Percentiles rank a stretch among this genome's conserved stretches.
Conservation (phyloP, 192 early-diverging fungal genomes). For the Rhizophagus clarus region DNA sequence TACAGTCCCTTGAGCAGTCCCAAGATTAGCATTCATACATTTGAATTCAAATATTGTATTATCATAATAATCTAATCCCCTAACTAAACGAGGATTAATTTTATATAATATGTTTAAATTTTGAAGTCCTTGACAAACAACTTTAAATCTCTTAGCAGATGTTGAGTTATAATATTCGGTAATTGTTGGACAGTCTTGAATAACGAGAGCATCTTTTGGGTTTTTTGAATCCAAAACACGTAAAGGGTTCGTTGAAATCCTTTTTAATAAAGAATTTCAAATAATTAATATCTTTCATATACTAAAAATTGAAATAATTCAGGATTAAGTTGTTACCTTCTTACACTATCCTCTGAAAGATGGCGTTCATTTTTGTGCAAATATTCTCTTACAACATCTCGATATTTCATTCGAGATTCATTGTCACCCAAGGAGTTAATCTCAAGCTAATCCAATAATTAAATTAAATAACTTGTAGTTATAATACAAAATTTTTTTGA, state of each 20-base stretch:
- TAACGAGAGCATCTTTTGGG: conserved; percentile 48
- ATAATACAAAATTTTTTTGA: neutral
- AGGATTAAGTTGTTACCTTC: conserved; percentile 34
- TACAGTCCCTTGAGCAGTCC: conserved; percentile 62
- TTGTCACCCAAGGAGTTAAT: conserved; percentile 49
- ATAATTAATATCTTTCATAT: neutral
- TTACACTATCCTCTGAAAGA: conserved; percentile 56
- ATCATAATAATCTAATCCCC: conserved; percentile 74
- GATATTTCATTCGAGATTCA: conserved; percentile 45
- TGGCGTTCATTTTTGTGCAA: conserved; percentile 36
- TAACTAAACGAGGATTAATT: conserved; percentile 55
- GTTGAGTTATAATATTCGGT: conserved; percentile 43
- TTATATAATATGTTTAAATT: conserved; percentile 52
- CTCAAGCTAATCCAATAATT: conserved; percentile 39
- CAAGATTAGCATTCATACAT: conserved; percentile 38
- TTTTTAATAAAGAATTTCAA: neutral
- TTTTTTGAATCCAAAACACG: conserved; percentile 67
- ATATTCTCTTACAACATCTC: conserved; percentile 48
- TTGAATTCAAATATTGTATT: conserved; percentile 70
- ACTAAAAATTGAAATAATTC: neutral
- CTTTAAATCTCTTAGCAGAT: conserved; percentile 49
- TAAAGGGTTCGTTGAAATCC: conserved; percentile 60
- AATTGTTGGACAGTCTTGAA: conserved; percentile 44
- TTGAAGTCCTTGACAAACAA: conserved; percentile 46
- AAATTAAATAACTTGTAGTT: neutral